Base-by-base conservation (phyloP, 805 yeast genomes). In the Myxozyma vanderwaltii region DNA sequence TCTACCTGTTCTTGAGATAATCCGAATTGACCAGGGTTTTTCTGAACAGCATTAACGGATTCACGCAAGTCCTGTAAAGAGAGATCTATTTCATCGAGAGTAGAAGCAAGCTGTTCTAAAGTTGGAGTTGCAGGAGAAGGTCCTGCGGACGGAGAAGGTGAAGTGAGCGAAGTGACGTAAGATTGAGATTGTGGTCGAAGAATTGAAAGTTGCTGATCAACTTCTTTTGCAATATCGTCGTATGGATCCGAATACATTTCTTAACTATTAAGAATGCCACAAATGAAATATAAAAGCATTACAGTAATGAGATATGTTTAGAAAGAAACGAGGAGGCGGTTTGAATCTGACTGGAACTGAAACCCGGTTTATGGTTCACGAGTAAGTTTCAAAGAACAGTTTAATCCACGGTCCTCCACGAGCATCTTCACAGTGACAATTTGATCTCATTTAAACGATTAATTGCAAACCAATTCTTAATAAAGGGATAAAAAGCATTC, bases 191-290 rank as follows among this genome's bases (percentile, higher is more conserved):
- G 65, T 24, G 61, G 56, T 4, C 59, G 60, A 26, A 64, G 51
- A 2, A 29, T 23, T 13, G 61, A 33, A 29, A 64, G 58, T 35
- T 65, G 67, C 27, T 43, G 24, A 40, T 64, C 66, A 3, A 64
- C 68, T 44, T 64, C 68, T n/a, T 49, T 33, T 4, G 59, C 66
- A 24, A 64, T 64, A 39, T 64, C 67, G 43, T 59, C 62, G 51
- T 59, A 64, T 15, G 68, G 68, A 48, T 64, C 68, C 17, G 55
- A 46, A 36, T 53, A 52, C 66, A 63, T 60, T 19, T 31, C 13
- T 27, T 27, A 6, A 3, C 8, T 33, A 33, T 10, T 8, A 13
- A 35, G 38, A 13, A 17, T 35, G 13, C n/a, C n/a, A 35, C 2
- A 35, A 3, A 35, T 2, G 13, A 4, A 13, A 35, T 35, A 35